phyloP scores from a whole-genome alignment of 805 yeast species.

The Wickerhamomyces sydowiorum region DNA sequence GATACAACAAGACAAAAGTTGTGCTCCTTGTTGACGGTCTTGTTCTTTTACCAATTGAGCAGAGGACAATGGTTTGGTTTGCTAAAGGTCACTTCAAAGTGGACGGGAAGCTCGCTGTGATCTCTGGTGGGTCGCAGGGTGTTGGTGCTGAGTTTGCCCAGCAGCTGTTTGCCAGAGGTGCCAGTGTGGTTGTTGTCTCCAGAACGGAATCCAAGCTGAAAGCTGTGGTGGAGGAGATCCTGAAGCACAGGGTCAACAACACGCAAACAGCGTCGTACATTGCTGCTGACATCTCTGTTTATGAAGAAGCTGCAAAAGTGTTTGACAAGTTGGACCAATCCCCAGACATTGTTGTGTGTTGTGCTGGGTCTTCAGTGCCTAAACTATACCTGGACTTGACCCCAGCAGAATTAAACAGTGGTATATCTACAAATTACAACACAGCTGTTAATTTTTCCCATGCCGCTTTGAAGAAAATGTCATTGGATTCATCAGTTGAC shows the following conservation, averaged over 20 bases:
- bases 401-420: conserved; percentile 49
- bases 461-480: conserved; percentile 42
- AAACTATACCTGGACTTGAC: conserved; percentile 69
- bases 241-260: conserved; percentile 21
- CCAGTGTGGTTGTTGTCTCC: conserved; percentile 70
- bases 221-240: conserved; percentile 41
- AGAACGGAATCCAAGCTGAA: conserved; percentile 60
- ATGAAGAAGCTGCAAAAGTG: conserved; percentile 41
- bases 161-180: conserved; percentile 45
- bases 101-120: conserved; percentile 46
- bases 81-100: conserved; percentile 17
- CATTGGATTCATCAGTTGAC: conserved; percentile 17
- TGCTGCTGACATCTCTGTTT: conserved; percentile 60
- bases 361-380: conserved; percentile 86
- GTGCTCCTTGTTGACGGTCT: no score
- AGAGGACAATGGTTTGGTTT: no score
- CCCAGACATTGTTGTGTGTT: conserved; percentile 75
- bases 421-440: conserved; percentile 64
- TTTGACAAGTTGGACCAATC: conserved; percentile 30
- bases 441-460: conserved; percentile 73
- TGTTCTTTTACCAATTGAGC: no score
- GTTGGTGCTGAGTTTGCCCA: conserved; percentile 76
- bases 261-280: conserved; percentile 28
- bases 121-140: conserved; percentile 96
- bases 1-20: no score